These are phyloP conservation scores for Phanerochaete carnosa DNA, from an alignment of 768 basidiomycete species.

Conservation along the genomic window DNA sequence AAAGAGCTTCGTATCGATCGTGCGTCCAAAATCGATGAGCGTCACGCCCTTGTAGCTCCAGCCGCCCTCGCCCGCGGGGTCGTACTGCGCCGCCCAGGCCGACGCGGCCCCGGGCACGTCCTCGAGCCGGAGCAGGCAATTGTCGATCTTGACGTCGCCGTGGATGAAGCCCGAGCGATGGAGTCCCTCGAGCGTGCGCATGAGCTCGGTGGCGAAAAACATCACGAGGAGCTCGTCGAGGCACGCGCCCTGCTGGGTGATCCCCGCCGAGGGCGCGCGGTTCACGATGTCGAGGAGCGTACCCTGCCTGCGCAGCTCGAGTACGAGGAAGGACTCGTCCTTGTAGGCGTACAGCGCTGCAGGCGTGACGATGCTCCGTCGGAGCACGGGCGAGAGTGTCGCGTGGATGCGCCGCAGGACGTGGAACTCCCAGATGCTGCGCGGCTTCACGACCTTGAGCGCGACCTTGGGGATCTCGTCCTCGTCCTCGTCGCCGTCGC, in stretches of 20 bases:
- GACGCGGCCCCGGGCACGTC: constrained; percentile 70
- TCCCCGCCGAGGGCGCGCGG: constrained; percentile 67
- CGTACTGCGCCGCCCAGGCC: constrained; percentile 75
- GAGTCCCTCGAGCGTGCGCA: constrained; percentile 78
- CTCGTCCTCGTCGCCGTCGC: constrained; percentile 40
- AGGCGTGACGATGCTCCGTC: constrained; percentile 70
- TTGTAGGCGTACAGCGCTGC: constrained; percentile 77
- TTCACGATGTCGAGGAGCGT: constrained; percentile 92
- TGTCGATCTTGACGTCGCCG: constrained; percentile 98
- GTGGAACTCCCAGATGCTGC: constrained; percentile 91
- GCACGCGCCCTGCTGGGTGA: constrained; percentile 76
- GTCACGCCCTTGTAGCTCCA: constrained; percentile 89
- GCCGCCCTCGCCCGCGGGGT: constrained; percentile 72
- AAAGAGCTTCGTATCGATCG: constrained; percentile 83
- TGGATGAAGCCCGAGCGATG: constrained; percentile 88
- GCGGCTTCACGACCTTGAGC: constrained; percentile 87
- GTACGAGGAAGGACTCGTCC: constrained; percentile 88
- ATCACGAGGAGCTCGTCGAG: constrained; percentile 92
- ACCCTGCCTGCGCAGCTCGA: constrained; percentile 89
- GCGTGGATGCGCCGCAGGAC: constrained; percentile 76
- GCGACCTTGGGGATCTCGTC: constrained; percentile 65
- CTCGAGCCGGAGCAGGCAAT: constrained; percentile 91
- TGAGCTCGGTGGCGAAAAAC: constrained; percentile 92
- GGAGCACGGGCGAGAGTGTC: constrained; percentile 55
- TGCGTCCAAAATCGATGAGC: constrained; percentile 96